Evolutionary conservation across 2,329 filamentous ascomycete genomes (phyloP).

Genomic region (Colletotrichum echinochloae): DNA sequence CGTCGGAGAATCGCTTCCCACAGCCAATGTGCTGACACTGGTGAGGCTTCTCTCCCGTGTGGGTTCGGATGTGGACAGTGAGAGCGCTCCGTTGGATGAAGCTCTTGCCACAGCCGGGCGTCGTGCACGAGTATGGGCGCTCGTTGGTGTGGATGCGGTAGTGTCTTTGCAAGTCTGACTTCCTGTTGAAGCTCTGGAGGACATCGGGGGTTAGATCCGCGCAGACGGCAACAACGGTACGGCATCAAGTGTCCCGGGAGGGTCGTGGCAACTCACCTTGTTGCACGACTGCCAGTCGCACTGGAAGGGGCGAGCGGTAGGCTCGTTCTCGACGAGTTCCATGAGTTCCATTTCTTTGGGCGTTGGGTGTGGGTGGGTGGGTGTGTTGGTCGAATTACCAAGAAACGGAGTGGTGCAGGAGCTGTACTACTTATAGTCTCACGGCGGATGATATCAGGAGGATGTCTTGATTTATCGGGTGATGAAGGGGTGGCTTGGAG

Average conservation of each 20-base stretch:
- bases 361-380: constrained; percentile 38
- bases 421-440: constrained; percentile 37
- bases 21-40: constrained; percentile 74
- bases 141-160: constrained; percentile 80
- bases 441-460: constrained; percentile 27
- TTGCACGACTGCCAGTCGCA: constrained; percentile 73
- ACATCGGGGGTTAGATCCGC: constrained; percentile 39
- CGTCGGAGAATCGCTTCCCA: constrained; percentile 77
- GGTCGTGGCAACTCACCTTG: constrained; percentile 61
- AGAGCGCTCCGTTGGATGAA: constrained; percentile 79
- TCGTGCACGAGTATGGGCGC: constrained; percentile 72
- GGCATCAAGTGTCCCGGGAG: not conserved
- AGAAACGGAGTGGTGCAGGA: constrained; percentile 45
- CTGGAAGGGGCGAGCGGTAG: constrained; percentile 70
- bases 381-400: constrained; percentile 46
- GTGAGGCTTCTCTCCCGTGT: constrained; percentile 79
- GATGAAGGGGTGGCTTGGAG: constrained; percentile 22
- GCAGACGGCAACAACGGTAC: not conserved
- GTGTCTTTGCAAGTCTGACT: constrained; percentile 77
- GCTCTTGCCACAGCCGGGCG: constrained; percentile 73
- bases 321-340: constrained; percentile 74
- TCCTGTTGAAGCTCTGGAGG: constrained; percentile 77
- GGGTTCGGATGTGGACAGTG: constrained; percentile 77
- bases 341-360: constrained; percentile 69
- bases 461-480: constrained; percentile 36